Conservation (phyloP, 768 basidiomycete genomes). For the Bullera alba region DNA sequence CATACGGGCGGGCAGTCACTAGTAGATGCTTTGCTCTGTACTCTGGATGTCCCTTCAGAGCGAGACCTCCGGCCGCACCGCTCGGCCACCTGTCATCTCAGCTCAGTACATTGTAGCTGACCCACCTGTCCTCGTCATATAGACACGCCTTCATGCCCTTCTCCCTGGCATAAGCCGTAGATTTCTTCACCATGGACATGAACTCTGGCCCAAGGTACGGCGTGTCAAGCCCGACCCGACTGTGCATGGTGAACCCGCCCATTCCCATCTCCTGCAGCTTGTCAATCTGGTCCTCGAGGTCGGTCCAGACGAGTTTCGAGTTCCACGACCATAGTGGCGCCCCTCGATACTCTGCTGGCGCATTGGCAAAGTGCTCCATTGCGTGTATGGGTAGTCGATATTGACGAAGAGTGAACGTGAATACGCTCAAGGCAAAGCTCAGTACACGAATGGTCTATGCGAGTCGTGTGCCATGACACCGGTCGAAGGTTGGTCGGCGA, state of each 20-base stretch:
- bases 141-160: constrained; percentile 32
- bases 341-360: constrained; percentile 16
- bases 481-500: too few relatives aligned
- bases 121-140: constrained; percentile 34
- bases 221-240: constrained; percentile 26
- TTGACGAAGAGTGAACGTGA: too few relatives aligned
- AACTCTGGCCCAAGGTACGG: constrained; percentile 34
- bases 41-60: constrained; percentile 27
- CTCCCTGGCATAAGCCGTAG: constrained; percentile 21
- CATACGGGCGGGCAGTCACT: constrained; percentile 27
- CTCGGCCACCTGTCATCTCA: constrained; percentile 23
- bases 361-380: background rate
- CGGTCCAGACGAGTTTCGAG: constrained; percentile 3
- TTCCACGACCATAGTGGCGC: constrained; percentile 25
- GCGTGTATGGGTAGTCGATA: too few relatives aligned
- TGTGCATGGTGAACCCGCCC: constrained; percentile 34
- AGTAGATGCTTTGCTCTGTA: constrained; percentile 20
- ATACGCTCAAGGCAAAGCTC: too few relatives aligned
- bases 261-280: constrained; percentile 21
- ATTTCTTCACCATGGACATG: constrained; percentile 23
- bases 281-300: constrained; percentile 2
- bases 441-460: too few relatives aligned
- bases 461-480: too few relatives aligned
- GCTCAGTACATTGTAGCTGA: background rate
- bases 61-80: constrained; percentile 27